These are phyloP conservation scores for Chlamydomonas reinhardtii DNA, from an alignment of 163 green algal genomes.

Conservation along the genomic window DNA sequence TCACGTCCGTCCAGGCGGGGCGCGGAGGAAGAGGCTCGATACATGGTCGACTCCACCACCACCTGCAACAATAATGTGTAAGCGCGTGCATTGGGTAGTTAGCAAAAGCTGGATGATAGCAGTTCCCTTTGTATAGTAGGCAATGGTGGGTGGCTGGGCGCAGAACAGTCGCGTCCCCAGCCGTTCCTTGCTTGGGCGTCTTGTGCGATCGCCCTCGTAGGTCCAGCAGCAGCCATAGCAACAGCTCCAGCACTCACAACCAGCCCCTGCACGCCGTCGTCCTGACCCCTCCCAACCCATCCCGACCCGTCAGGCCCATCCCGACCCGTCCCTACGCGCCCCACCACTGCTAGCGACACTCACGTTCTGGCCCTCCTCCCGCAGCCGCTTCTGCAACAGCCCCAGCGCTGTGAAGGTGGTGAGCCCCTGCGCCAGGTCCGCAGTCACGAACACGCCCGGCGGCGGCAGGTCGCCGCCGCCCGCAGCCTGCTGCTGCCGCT, in stretches of 20 bases:
- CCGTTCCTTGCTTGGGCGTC: too few relatives aligned
- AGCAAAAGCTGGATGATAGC: neutral
- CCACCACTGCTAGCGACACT: too few relatives aligned
- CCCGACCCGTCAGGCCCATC: neutral
- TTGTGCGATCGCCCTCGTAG: too few relatives aligned
- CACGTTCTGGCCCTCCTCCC: conserved; percentile 31
- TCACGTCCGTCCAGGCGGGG: conserved; percentile 29
- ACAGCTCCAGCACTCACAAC: too few relatives aligned
- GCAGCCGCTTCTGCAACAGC: conserved; percentile 31
- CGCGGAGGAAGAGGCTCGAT: neutral
- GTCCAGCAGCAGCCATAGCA: too few relatives aligned
- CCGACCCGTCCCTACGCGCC: neutral
- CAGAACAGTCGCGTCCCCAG: too few relatives aligned
- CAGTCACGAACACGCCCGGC: conserved; percentile 13
- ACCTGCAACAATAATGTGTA: neutral
- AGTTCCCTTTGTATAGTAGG: too few relatives aligned
- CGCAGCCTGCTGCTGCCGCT: neutral
- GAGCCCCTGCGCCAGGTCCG: conserved; percentile 23
- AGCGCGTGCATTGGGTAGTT: neutral
- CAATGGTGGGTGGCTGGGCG: too few relatives aligned
- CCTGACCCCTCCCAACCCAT: too few relatives aligned
- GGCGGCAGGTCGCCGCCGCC: neutral
- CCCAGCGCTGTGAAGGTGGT: conserved; percentile 30
- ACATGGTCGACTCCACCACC: conserved; percentile 28
- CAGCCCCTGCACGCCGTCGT: too few relatives aligned